phyloP scores from a whole-genome alignment of 495 filamentous ascomycete genomes.

The Cairneyella variabilis region DNA sequence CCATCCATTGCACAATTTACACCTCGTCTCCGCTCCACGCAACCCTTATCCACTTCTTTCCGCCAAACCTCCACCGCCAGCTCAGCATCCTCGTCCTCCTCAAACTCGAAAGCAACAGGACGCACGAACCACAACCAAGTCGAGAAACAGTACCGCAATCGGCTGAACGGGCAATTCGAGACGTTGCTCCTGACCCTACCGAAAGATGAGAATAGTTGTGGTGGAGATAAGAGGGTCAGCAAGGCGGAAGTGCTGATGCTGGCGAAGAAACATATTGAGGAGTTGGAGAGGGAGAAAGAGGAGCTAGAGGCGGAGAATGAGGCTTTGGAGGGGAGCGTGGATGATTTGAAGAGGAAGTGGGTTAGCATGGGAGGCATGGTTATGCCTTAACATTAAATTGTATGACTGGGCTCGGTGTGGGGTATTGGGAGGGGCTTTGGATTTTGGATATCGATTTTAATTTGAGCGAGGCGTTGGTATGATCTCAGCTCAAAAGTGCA shows the following conservation, averaged over 20 bases:
- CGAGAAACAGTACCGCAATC: conserved; percentile 32
- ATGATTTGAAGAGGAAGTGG: too few relatives aligned
- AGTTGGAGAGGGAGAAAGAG: too few relatives aligned
- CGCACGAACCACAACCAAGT: conserved; percentile 26
- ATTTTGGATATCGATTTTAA: too few relatives aligned
- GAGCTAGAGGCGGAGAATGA: too few relatives aligned
- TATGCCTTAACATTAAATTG: too few relatives aligned
- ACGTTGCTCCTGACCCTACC: conserved; percentile 23
- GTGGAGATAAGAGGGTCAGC: conserved; percentile 19
- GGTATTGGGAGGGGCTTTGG: too few relatives aligned
- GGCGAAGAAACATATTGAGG: conserved; percentile 27
- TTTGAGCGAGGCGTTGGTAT: too few relatives aligned
- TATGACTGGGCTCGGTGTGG: too few relatives aligned
- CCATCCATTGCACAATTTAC: not conserved
- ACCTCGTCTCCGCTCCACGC: conserved; percentile 3
- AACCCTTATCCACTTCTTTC: not conserved
- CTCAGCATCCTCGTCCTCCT: not conserved
- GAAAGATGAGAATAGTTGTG: not conserved
- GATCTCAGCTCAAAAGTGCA: too few relatives aligned
- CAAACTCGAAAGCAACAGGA: not conserved
- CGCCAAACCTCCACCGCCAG: not conserved
- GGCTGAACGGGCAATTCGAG: conserved; percentile 30
- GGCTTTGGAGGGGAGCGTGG: too few relatives aligned
- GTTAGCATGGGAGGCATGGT: too few relatives aligned
- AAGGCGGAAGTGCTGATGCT: conserved; percentile 32